Base-by-base conservation (phyloP, 2,329 filamentous ascomycete genomes). In the Penicillium sp. region DNA sequence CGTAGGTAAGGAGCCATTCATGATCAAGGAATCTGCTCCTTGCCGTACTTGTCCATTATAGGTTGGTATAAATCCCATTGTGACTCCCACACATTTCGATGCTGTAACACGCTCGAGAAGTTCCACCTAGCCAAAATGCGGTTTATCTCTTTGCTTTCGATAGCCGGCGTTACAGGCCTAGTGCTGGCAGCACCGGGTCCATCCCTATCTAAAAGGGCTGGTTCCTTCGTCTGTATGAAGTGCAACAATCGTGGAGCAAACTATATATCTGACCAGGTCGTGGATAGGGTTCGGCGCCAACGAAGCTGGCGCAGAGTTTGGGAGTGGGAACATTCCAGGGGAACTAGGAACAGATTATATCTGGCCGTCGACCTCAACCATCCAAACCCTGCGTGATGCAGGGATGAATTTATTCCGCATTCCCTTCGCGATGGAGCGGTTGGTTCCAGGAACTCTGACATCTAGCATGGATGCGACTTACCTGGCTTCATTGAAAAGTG, bases 351-450 rank as follows among this genome's bases (percentile, higher is more conserved):
- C 45, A 2, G 58, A 61, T 49, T 61, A 59, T 28, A 60, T 51
- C 35, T 61, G 57, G 54, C 59, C 59, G 2, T 50, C 49, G 7
- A 57, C 57, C 12, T 51, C 51, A 6, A 45, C 54, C 21, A 61
- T 61, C 24, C 51, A 61, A 37, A 51, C 55, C 6, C 46, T 61
- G 32, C 52, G 51, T 15, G 41, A 49, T 37, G 49, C 38, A 24
- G 58, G 57, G 46, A 60, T 61, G 58, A 61, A 61, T 24, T 53
- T 60, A 40, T 61, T 61, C 52, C 59, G 59, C 41, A 46, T 61
- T 42, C 50, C 57, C 15, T 61, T 61, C 47, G 33, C 59, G 37
- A 61, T 61, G 58, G 59, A 61, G 48, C 57, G 59, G 24, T 41
- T 61, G 28, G 48, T 56, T 10, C 58, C 58, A 1, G 48, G 32